Evolutionary conservation across 2,329 filamentous ascomycete species (phyloP).

Genomic region (Graphilbum ipis-grandicollis): DNA sequence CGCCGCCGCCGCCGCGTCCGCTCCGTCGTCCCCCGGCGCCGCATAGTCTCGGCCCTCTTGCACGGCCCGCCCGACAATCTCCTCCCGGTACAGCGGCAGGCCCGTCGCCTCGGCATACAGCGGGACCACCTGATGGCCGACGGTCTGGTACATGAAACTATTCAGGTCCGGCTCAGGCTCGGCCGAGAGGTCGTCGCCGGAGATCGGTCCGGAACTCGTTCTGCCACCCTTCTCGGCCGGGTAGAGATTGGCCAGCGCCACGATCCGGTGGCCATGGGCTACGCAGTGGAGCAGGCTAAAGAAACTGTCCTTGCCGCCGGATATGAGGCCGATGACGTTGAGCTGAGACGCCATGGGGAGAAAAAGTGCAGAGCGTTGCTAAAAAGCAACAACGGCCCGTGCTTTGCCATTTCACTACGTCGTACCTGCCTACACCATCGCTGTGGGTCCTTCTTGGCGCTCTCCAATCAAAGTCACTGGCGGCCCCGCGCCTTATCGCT

Average conservation of each 20-base stretch:
- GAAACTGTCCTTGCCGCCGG: slow-evolving; percentile 93
- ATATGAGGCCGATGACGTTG: slow-evolving; percentile 82
- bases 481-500: too few relatives aligned
- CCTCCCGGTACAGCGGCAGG: slow-evolving; percentile 67
- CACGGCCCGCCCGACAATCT: slow-evolving; percentile 55
- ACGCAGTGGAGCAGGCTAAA: slow-evolving; percentile 84
- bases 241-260: slow-evolving; percentile 80
- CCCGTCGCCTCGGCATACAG: slow-evolving; percentile 65
- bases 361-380: too few relatives aligned
- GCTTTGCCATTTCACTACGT: too few relatives aligned
- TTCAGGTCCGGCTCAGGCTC: slow-evolving; percentile 53
- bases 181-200: slow-evolving; percentile 12
- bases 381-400: too few relatives aligned
- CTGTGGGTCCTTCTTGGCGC: too few relatives aligned
- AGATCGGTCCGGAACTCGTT: slow-evolving; percentile 4
- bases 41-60: slow-evolving; percentile 57
- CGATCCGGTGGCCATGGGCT: slow-evolving; percentile 65
- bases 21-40: slow-evolving; percentile 6
- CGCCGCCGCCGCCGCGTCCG: too few relatives aligned
- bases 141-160: slow-evolving; percentile 99
- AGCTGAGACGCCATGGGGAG: slow-evolving; percentile 16
- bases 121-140: slow-evolving; percentile 74
- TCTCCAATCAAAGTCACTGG: too few relatives aligned
- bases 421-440: too few relatives aligned
- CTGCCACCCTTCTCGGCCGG: slow-evolving; percentile 23